Conservation (phyloP, 768 basidiomycete species). For the Mycena sanguinolenta region DNA sequence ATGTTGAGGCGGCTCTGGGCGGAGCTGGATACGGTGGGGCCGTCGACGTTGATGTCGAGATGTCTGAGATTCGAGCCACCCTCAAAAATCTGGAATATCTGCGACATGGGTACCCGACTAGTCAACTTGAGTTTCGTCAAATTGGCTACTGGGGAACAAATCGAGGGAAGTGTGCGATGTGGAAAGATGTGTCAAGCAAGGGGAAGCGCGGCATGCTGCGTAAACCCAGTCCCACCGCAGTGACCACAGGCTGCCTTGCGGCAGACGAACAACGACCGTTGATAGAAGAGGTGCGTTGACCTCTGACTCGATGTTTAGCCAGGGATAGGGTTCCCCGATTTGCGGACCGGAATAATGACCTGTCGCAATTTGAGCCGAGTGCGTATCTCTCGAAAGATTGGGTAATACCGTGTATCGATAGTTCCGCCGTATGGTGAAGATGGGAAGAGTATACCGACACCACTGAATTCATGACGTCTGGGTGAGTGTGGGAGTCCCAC, state of each 20-base stretch:
- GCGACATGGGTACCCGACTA: slow-evolving; percentile 15
- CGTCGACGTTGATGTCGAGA: slow-evolving; percentile 14
- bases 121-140: slow-evolving; percentile 18
- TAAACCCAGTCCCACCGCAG: slow-evolving; percentile 32
- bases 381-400: too few relatives aligned
- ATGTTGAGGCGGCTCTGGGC: slow-evolving; percentile 9
- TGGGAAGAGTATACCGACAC: slow-evolving; percentile 14
- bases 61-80: slow-evolving; percentile 10
- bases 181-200: neutral
- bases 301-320: too few relatives aligned
- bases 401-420: slow-evolving; percentile 18
- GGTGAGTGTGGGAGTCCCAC: slow-evolving; percentile 8
- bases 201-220: slow-evolving; percentile 14
- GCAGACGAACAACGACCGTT: too few relatives aligned
- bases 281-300: slow-evolving; percentile 6
- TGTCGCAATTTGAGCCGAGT: too few relatives aligned
- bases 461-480: slow-evolving; percentile 6
- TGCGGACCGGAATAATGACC: too few relatives aligned
- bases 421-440: slow-evolving; percentile 21
- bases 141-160: slow-evolving; percentile 18
- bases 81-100: slow-evolving; percentile 22
- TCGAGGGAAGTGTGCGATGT: neutral
- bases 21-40: slow-evolving; percentile 16
- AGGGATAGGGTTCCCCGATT: too few relatives aligned
- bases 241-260: too few relatives aligned